Evolutionary conservation across 2,329 filamentous ascomycete genomes (phyloP), one percentile per base, ranked within the genome.

Genomic region (Monilinia laxa): DNA sequence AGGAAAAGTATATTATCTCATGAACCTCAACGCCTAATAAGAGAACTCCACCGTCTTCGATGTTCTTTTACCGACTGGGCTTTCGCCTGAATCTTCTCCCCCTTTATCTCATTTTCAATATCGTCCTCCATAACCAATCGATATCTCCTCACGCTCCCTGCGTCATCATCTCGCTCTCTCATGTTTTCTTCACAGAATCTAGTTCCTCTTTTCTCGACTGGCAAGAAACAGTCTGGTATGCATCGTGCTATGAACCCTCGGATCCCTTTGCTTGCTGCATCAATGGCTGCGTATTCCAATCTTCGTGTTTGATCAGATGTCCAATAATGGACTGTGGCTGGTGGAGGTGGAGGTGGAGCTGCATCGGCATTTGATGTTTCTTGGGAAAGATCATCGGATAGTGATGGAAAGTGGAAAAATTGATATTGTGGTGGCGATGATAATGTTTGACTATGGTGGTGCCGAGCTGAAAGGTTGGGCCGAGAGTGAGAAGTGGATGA

Each of bases 271-370:
- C 81, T 83, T 2, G 86, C 85, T 0, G 86, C 85, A 60, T 89
- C 87, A 52, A 89, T 89, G 65, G 87, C 87, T 0, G 86, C 87
- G 71, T 89, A 89, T 77, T 89, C 87, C 4, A 88, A 80, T 14
- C 85, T 80, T 4, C 87, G 81, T 0, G 86, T 88, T 64, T 80
- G 81, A 73, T 88, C 85, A 72, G 85, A 88, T 1, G 86, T 89
- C 87, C 87, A 89, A 77, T 89, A 89, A 73, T 88, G 85, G 1
- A 84, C 85, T 3, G 87, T 88, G 70, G 83, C 81, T 4, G 84
- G 84, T 16, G 84, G 86, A 2, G 80, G 79, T 3, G 80, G 76
- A 5, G 65, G 55, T 23, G 62, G n/a, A 7, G 60, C 28, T 38
- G 35, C 5, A 45, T 55, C 70, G 81, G 80, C 2, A 81, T 82